These are phyloP conservation scores for Protea cynaroides DNA, from an alignment of 164 flowering plant species.

Conservation along the genomic window DNA sequence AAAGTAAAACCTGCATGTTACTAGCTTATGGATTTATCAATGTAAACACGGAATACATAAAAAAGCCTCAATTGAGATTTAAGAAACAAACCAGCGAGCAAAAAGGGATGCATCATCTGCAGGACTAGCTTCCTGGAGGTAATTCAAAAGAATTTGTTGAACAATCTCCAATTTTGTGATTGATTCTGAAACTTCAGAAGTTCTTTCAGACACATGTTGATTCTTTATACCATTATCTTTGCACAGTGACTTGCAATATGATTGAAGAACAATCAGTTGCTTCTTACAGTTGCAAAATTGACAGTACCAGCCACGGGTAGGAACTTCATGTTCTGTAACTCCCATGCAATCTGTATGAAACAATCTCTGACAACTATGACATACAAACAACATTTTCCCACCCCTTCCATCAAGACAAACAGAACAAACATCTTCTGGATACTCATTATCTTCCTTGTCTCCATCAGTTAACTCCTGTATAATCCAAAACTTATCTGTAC, in stretches of 20 bases:
- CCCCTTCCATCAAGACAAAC: conserved; percentile 56
- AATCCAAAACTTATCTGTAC: conserved; percentile 69
- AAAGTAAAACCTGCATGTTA: conserved; percentile 82
- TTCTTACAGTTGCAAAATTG: conserved; percentile 68
- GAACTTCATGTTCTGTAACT: conserved; percentile 46
- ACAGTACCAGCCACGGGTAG: conserved; percentile 52
- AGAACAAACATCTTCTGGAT: conserved; percentile 54
- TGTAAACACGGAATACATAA: not conserved
- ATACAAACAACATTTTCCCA: conserved; percentile 38
- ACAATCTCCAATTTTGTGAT: conserved; percentile 58
- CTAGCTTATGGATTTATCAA: conserved; percentile 10
- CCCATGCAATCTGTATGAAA: conserved; percentile 89
- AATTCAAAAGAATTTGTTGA: conserved; percentile 85
- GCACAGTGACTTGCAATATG: conserved; percentile 56
- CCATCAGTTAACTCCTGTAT: conserved; percentile 42
- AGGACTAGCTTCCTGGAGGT: conserved; percentile 67
- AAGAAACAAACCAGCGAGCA: conserved; percentile 70
- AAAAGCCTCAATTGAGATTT: not conserved
- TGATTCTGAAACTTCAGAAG: conserved; percentile 28
- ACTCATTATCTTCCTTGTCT: conserved; percentile 23
- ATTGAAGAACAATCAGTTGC: conserved; percentile 67
- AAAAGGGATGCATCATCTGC: conserved; percentile 70
- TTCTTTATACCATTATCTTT: conserved; percentile 31
- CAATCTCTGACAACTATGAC: conserved; percentile 71
- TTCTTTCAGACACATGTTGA: conserved; percentile 15